A percentile compares a stretch with the other conserved stretches of the same genome.
phyloP scores from a whole-genome alignment of 1,139 yeast genomes.

The Diutina pseudorugosa region DNA sequence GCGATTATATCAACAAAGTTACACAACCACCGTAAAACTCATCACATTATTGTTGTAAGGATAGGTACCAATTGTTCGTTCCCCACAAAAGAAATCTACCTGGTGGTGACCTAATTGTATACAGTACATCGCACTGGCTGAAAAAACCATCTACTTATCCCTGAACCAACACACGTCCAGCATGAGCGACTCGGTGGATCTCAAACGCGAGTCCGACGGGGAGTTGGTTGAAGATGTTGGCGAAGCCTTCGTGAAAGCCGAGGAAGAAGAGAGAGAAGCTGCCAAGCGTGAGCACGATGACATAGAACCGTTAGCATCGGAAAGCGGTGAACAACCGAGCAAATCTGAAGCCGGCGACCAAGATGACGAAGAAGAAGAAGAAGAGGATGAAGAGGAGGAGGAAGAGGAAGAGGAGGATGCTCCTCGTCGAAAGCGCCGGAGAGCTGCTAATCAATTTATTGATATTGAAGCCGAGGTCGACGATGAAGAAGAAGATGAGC shows the following conservation, averaged over 20 bases:
- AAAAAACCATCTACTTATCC: background rate
- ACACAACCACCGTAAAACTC: background rate
- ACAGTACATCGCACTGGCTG: background rate
- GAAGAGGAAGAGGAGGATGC: slow-evolving; percentile 38
- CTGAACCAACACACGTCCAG: background rate
- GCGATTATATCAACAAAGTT: too few relatives aligned
- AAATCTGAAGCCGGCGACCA: slow-evolving; percentile 9
- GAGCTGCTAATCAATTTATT: slow-evolving; percentile 70
- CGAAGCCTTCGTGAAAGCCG: slow-evolving; percentile 5
- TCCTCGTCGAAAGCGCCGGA: slow-evolving; percentile 52
- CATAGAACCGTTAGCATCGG: slow-evolving; percentile 6
- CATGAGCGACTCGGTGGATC: slow-evolving; percentile 1
- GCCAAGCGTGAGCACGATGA: slow-evolving; percentile 6
- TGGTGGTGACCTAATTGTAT: background rate
- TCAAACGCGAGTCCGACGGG: slow-evolving; percentile 2
- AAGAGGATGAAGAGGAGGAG: slow-evolving; percentile 52
- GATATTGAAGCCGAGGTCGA: slow-evolving; percentile 99
- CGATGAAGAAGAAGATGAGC: slow-evolving; percentile 92
- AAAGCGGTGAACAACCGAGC: slow-evolving; percentile 7
- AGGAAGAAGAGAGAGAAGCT: slow-evolving; percentile 8
- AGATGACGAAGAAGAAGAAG: slow-evolving; percentile 30
- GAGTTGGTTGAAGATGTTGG: slow-evolving; percentile 3
- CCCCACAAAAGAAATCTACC: background rate
- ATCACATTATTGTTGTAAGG: background rate
- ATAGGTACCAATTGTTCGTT: background rate